A percentile compares a stretch with the other conserved stretches of the same genome.
phyloP scores from a whole-genome alignment of 768 basidiomycete species.

The Clitopilus hobsonii region DNA sequence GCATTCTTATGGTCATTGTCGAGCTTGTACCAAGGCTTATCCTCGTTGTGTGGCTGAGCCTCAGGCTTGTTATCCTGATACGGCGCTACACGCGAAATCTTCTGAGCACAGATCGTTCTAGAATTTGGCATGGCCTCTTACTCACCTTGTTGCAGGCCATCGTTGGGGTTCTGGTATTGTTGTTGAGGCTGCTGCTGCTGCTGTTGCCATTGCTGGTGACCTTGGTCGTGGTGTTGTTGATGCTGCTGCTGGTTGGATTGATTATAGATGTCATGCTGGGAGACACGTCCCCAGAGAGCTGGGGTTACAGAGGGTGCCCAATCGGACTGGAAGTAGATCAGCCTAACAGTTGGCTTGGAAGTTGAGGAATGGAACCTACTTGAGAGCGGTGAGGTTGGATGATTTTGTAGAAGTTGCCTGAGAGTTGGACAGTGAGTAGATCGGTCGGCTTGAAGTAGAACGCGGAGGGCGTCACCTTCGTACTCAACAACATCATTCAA shows the following conservation, averaged over 20 bases:
- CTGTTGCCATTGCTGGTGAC: constrained; percentile 21
- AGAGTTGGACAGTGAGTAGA: not conserved
- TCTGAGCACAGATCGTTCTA: too few relatives aligned
- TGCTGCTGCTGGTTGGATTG: constrained; percentile 22
- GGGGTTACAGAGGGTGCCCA: constrained; percentile 64
- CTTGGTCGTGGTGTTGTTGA: constrained; percentile 16
- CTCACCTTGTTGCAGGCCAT: constrained; percentile 10
- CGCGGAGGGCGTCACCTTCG: constrained; percentile 33
- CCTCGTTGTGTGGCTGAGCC: not conserved
- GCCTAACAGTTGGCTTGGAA: not conserved
- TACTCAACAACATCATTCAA: constrained; percentile 50
- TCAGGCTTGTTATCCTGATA: constrained; percentile 45
- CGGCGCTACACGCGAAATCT: too few relatives aligned
- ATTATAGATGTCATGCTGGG: constrained; percentile 23
- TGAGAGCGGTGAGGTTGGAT: constrained; percentile 70
- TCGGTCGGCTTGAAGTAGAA: not conserved
- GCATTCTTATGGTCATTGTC: constrained; percentile 50
- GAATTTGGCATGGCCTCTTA: constrained; percentile 19
- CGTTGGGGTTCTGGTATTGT: constrained; percentile 14
- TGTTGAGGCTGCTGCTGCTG: constrained; percentile 20
- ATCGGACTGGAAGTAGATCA: constrained; percentile 38
- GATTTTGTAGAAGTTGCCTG: constrained; percentile 60
- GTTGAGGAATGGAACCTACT: constrained; percentile 26
- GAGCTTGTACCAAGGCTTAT: constrained; percentile 44
- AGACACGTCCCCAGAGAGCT: constrained; percentile 61